A percentile compares a stretch with the other conserved stretches of the same genome.
phyloP scores from a whole-genome alignment of 2,329 filamentous ascomycete genomes.

The Alternaria hordeiaustralica region DNA sequence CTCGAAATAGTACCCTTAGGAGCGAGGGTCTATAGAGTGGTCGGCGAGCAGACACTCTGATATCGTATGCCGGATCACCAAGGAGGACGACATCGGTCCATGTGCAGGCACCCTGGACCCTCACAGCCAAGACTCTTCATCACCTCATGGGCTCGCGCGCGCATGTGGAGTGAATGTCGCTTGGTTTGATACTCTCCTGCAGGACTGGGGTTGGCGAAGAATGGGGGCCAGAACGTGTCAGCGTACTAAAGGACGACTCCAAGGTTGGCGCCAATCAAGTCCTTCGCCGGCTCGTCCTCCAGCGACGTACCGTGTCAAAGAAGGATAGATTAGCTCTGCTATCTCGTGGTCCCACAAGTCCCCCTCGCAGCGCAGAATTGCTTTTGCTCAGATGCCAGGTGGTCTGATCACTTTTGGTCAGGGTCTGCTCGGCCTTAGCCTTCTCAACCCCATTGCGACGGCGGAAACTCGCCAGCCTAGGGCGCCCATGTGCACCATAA shows the following conservation, averaged over 20 bases:
- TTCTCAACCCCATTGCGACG: neutral
- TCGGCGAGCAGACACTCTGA: constrained; percentile 12
- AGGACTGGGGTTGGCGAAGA: constrained; percentile 30
- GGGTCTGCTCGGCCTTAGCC: neutral
- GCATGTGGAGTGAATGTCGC: constrained; percentile 5
- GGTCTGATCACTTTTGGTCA: neutral
- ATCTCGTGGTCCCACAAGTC: constrained; percentile 2
- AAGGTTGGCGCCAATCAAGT: constrained; percentile 1
- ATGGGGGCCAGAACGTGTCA: constrained; percentile 23
- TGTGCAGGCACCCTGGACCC: constrained; percentile 2
- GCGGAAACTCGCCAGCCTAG: neutral
- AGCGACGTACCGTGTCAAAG: neutral
- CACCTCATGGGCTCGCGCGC: constrained; percentile 9
- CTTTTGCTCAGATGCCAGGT: constrained; percentile 8
- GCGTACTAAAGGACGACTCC: neutral
- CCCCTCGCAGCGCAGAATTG: constrained; percentile 3
- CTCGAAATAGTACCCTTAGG: constrained; percentile 5
- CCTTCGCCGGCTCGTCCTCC: neutral
- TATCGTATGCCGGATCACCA: neutral
- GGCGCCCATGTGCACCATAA: constrained; percentile 2
- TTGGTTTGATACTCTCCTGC: constrained; percentile 4
- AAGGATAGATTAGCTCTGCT: neutral
- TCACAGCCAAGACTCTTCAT: constrained; percentile 6
- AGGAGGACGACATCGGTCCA: neutral
- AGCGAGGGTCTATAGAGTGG: constrained; percentile 6